phyloP scores from a whole-genome alignment of 2,329 filamentous ascomycete species.

The Curvularia lunata region DNA sequence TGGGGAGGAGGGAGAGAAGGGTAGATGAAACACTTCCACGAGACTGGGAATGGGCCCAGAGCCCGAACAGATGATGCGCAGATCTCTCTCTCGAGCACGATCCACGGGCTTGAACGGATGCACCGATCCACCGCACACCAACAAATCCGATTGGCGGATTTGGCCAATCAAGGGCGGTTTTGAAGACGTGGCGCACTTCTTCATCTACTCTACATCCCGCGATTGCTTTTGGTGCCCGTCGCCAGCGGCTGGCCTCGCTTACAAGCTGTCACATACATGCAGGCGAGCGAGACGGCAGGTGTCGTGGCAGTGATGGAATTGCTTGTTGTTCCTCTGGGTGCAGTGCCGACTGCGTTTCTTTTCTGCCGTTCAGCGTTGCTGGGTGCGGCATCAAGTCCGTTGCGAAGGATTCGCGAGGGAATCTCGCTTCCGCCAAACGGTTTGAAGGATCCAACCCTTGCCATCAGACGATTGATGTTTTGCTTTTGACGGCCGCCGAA shows the following conservation, averaged over 20 bases:
- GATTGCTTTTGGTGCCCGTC: conserved; percentile 19
- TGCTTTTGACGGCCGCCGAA: conserved; percentile 10
- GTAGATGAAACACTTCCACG: conserved; percentile 23
- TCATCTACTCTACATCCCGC: conserved; percentile 11
- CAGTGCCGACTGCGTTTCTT: conserved; percentile 9
- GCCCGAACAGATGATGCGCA: conserved; percentile 20
- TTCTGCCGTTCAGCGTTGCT: conserved; percentile 4
- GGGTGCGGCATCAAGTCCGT: conserved; percentile 9
- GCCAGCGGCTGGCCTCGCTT: conserved; percentile 23
- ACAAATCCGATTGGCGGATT: conserved; percentile 18
- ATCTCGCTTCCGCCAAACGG: conserved; percentile 12
- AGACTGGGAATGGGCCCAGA: conserved; percentile 10
- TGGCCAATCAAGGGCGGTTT: conserved; percentile 7
- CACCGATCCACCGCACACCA: conserved; percentile 13
- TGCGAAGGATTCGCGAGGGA: conserved; percentile 10
- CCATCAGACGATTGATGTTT: conserved; percentile 18
- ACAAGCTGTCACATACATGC: conserved; percentile 14
- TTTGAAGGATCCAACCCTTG: conserved; percentile 3
- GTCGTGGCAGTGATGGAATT: conserved; percentile 7
- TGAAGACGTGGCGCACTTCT: conserved; percentile 9
- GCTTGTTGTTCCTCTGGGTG: conserved; percentile 6
- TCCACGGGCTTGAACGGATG: conserved; percentile 18
- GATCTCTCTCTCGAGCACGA: conserved; percentile 20
- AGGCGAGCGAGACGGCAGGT: conserved; percentile 4
- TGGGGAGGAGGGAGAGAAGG: conserved; percentile 15